Evolutionary conservation across 2,329 filamentous ascomycete species (phyloP).

Genomic region (Peltaster fructicola): DNA sequence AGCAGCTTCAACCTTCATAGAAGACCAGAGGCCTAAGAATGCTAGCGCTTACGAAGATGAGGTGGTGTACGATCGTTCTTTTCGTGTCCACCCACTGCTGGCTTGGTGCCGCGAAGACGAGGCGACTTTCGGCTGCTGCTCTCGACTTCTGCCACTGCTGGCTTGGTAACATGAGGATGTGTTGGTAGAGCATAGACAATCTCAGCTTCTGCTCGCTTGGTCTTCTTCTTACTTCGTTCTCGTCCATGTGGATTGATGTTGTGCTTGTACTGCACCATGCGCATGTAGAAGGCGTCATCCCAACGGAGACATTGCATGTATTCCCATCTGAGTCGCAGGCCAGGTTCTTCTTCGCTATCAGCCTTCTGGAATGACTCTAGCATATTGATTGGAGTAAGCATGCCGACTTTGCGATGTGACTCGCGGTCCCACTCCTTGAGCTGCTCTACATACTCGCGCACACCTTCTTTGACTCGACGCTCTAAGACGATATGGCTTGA

Average conservation of each 20-base stretch:
- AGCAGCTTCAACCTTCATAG: too few species aligned
- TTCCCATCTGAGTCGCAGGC: slow-evolving; percentile 30
- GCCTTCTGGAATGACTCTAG: slow-evolving; percentile 23
- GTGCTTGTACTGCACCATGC: slow-evolving; percentile 16
- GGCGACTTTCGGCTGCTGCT: too few species aligned
- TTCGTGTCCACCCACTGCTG: too few species aligned
- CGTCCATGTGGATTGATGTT: not conserved
- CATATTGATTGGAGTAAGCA: slow-evolving; percentile 21
- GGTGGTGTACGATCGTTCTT: too few species aligned
- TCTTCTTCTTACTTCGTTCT: too few species aligned
- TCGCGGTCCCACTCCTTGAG: slow-evolving; percentile 25
- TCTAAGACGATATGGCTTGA: slow-evolving; percentile 5
- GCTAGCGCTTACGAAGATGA: too few species aligned
- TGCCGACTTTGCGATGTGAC: slow-evolving; percentile 17
- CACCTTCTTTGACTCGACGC: slow-evolving; percentile 14
- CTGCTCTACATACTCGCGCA: slow-evolving; percentile 19
- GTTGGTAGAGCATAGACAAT: too few species aligned
- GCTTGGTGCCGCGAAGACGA: too few species aligned
- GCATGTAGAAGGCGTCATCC: slow-evolving; percentile 24
- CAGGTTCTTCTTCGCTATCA: slow-evolving; percentile 23
- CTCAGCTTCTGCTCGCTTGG: too few species aligned
- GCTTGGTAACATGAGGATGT: too few species aligned
- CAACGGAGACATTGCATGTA: slow-evolving; percentile 28
- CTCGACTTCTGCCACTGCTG: too few species aligned
- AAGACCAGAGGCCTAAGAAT: too few species aligned